Conservation (phyloP, 148 eudicot genomes). For the Heliosperma pusillum region DNA sequence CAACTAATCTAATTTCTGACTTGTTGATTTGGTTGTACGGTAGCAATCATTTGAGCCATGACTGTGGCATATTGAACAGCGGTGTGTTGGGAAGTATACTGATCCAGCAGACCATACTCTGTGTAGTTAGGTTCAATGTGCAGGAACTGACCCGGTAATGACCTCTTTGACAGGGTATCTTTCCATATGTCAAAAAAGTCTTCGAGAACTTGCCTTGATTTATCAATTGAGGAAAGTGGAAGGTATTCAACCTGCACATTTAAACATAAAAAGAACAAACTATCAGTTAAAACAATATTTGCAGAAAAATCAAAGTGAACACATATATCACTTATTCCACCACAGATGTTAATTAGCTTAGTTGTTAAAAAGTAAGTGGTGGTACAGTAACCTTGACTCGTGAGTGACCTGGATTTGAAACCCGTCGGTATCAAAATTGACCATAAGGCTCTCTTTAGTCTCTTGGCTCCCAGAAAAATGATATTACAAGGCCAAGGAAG, state of each 20-base stretch:
- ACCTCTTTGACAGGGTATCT: conserved; percentile 64
- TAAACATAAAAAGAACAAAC: neutral
- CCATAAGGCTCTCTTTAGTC: too few species aligned
- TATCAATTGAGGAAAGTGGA: conserved; percentile 78
- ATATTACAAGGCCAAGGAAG: neutral
- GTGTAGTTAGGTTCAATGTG: conserved; percentile 63
- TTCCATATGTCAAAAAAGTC: conserved; percentile 75
- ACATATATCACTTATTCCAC: neutral
- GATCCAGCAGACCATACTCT: conserved; percentile 70
- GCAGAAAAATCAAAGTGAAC: neutral
- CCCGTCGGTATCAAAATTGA: too few species aligned
- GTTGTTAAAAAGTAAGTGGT: too few species aligned
- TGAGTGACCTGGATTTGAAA: too few species aligned
- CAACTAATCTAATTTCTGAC: conserved; percentile 47
- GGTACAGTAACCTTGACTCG: too few species aligned
- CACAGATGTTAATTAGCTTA: neutral
- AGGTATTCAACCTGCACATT: conserved; percentile 80
- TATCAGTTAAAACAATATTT: neutral
- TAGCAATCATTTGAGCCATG: conserved; percentile 70
- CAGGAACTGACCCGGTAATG: conserved; percentile 77
- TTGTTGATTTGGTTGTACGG: conserved; percentile 46
- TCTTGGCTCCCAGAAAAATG: neutral
- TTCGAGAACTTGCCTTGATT: conserved; percentile 62
- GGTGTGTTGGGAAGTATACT: conserved; percentile 70
- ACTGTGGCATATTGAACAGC: conserved; percentile 80